Percentiles rank a stretch among this genome's conserved stretches.
phyloP scores from a whole-genome alignment of 1,284 basidiomycete species.

The Ceratorhiza oryzae-sativae region DNA sequence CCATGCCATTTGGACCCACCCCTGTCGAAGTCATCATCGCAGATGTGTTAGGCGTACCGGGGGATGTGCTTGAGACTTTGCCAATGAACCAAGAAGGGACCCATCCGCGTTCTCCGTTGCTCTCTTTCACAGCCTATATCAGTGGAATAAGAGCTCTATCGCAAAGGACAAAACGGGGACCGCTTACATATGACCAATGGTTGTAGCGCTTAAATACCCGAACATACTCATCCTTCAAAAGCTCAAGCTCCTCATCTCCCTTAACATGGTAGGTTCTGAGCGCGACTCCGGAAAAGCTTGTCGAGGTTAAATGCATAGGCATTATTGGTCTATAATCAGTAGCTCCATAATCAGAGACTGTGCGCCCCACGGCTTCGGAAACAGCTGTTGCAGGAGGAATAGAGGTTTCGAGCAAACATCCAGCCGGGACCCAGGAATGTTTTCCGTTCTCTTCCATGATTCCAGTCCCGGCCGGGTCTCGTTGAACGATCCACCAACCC shows the following conservation, averaged over 20 bases:
- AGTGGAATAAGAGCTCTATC: conserved; percentile 37
- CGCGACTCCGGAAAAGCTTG: conserved; percentile 91
- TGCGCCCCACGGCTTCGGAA: conserved; percentile 61
- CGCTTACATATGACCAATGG: conserved; percentile 91
- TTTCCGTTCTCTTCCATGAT: conserved; percentile 76
- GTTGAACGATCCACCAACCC: conserved; percentile 99
- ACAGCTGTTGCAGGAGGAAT: conserved; percentile 79
- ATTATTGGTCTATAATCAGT: conserved; percentile 64
- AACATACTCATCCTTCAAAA: conserved; percentile 85
- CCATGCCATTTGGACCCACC: neutral
- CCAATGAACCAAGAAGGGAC: neutral
- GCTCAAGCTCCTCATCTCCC: conserved; percentile 85
- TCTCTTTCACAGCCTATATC: conserved; percentile 1
- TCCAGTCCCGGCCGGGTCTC: conserved; percentile 87
- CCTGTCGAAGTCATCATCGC: neutral
- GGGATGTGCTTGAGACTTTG: neutral
- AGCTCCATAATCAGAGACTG: conserved; percentile 42
- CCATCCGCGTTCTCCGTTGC: neutral
- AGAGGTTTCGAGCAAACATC: conserved; percentile 92
- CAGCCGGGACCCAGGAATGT: conserved; percentile 89
- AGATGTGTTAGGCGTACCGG: conserved; percentile 24
- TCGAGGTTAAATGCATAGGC: conserved; percentile 87
- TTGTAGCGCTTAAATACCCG: conserved; percentile 98
- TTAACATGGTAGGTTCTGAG: conserved; percentile 95
- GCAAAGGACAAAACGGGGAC: conserved; percentile 64